Conservation (phyloP, 306 rosid genomes). For the Coriaria nepalensis region DNA sequence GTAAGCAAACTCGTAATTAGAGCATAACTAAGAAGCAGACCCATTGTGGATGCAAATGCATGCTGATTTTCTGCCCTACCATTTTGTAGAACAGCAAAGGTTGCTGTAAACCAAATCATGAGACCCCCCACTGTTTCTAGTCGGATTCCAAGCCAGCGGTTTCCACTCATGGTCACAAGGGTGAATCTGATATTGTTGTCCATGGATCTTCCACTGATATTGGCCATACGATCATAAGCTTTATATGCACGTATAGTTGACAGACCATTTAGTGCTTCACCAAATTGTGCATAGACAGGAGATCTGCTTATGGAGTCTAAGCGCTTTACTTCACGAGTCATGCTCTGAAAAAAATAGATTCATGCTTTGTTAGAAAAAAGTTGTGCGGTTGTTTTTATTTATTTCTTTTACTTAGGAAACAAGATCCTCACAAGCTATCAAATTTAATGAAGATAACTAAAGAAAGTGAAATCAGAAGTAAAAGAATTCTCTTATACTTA, state of each 20-base stretch:
- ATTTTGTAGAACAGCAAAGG: constrained; percentile 43
- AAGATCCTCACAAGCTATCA: too few relatives aligned
- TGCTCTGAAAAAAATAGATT: constrained; percentile 46
- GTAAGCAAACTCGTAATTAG: constrained; percentile 72
- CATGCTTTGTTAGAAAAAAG: constrained; percentile 4
- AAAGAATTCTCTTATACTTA: too few relatives aligned
- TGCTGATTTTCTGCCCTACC: constrained; percentile 31
- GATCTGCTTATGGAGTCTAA: constrained; percentile 86
- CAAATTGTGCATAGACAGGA: constrained; percentile 93
- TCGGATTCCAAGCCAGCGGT: constrained; percentile 40
- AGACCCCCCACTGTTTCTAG: constrained; percentile 34
- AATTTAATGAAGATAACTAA: too few relatives aligned
- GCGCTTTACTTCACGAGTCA: constrained; percentile 87
- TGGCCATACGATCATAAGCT: constrained; percentile 90
- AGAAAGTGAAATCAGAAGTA: too few relatives aligned
- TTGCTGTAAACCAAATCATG: constrained; percentile 43
- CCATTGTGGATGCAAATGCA: constrained; percentile 42
- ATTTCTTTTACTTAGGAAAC: too few relatives aligned
- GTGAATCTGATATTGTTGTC: constrained; percentile 33
- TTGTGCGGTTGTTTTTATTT: too few relatives aligned
- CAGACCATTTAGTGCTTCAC: constrained; percentile 88
- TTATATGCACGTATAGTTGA: constrained; percentile 77
- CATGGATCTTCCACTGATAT: constrained; percentile 45
- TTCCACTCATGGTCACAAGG: constrained; percentile 30
- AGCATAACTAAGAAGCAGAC: constrained; percentile 62